Percentiles rank a stretch among this genome's conserved stretches.
Evolutionary conservation across 768 basidiomycete species (phyloP).

Genomic region (Sarcomyxa edulis): DNA sequence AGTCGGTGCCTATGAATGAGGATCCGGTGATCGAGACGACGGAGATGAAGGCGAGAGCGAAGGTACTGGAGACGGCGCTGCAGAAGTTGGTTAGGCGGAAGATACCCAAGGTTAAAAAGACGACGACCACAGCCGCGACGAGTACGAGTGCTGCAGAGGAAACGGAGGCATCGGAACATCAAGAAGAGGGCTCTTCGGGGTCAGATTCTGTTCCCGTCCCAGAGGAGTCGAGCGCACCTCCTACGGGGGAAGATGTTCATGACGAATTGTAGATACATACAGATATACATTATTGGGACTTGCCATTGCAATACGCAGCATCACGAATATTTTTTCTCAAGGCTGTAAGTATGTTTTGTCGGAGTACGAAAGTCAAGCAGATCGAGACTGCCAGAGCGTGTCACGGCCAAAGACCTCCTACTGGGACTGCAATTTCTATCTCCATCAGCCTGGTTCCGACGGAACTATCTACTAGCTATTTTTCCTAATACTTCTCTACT

Average conservation of each 20-base stretch:
- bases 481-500: too few relatives aligned
- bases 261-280: constrained; percentile 12
- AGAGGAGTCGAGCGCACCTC: constrained; percentile 1
- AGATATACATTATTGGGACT: too few relatives aligned
- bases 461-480: too few relatives aligned
- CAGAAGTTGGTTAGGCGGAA: constrained; percentile 66
- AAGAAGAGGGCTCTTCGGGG: background rate
- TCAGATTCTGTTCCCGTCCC: too few relatives aligned
- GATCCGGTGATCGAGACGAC: constrained; percentile 82
- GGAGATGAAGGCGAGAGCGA: constrained; percentile 83
- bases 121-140: constrained; percentile 28
- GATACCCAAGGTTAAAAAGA: constrained; percentile 58
- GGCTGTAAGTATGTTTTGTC: too few relatives aligned
- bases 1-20: constrained; percentile 62
- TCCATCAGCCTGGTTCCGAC: too few relatives aligned
- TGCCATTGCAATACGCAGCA: too few relatives aligned
- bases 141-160: constrained; percentile 15
- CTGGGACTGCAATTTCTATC: too few relatives aligned
- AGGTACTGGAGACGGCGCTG: constrained; percentile 71
- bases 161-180: constrained; percentile 2
- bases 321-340: too few relatives aligned
- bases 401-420: too few relatives aligned
- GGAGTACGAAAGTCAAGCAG: too few relatives aligned
- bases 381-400: too few relatives aligned
- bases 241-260: constrained; percentile 1